phyloP scores from a whole-genome alignment of 2,329 filamentous ascomycete species.

The Mycosphaerelloides madeirae region DNA sequence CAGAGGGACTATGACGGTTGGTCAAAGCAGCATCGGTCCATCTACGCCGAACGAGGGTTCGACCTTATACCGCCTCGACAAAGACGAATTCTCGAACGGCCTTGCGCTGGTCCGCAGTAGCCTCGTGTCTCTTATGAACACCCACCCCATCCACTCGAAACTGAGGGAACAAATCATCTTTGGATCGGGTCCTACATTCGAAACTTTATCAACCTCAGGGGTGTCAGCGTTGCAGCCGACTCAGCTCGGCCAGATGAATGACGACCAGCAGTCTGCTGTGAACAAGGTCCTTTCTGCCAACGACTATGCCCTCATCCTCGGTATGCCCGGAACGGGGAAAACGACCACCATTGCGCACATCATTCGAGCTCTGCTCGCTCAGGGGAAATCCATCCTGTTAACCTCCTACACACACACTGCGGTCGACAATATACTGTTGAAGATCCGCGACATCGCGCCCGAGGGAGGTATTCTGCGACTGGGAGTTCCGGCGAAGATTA shows the following conservation, averaged over 20 bases:
- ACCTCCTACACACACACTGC: constrained; percentile 97
- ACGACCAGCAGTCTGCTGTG: constrained; percentile 81
- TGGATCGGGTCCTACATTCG: constrained; percentile 68
- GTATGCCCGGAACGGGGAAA: constrained; percentile 97
- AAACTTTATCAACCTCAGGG: constrained; percentile 35
- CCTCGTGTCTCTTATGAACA: constrained; percentile 79
- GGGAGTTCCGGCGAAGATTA: constrained; percentile 78
- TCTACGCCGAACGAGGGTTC: background rate
- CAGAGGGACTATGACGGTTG: constrained; percentile 84
- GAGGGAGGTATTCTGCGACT: constrained; percentile 73
- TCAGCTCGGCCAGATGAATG: constrained; percentile 58
- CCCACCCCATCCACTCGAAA: constrained; percentile 38
- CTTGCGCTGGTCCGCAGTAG: constrained; percentile 96
- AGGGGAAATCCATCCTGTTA: constrained; percentile 86
- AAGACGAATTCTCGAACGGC: constrained; percentile 97
- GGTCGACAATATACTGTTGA: constrained; percentile 95
- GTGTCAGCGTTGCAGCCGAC: constrained; percentile 19
- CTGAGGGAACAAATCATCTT: constrained; percentile 79
- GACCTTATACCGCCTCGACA: constrained; percentile 76
- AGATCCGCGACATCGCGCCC: constrained; percentile 60
- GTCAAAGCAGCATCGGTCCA: constrained; percentile 42
- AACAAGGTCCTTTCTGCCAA: constrained; percentile 92
- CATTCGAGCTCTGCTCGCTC: constrained; percentile 79
- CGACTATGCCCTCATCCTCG: constrained; percentile 94
- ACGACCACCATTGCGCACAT: constrained; percentile 98